Evolutionary conservation across 192 early-diverging fungal genomes (phyloP).

Genomic region (Coemansia sp.): DNA sequence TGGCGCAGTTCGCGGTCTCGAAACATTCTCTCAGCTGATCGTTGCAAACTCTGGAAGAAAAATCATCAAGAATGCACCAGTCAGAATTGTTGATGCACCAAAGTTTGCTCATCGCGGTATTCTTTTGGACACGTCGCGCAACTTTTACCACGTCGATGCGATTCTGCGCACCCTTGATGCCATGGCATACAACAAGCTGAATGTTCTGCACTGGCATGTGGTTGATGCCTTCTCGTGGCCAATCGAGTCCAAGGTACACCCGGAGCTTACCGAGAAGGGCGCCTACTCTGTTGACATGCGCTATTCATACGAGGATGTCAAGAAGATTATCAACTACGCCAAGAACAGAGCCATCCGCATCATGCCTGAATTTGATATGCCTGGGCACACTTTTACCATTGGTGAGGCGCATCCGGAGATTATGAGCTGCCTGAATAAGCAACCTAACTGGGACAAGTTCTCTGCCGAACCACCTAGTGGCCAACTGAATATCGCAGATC

Average conservation of each 20-base stretch:
- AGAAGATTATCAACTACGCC: slow-evolving; percentile 70
- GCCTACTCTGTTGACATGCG: slow-evolving; percentile 64
- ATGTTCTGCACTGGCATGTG: slow-evolving; percentile 79
- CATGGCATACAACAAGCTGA: slow-evolving; percentile 70
- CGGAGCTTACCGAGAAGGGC: slow-evolving; percentile 60
- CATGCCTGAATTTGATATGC: slow-evolving; percentile 89
- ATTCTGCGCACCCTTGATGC: slow-evolving; percentile 64
- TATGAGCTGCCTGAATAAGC: slow-evolving; percentile 59
- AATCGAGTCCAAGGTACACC: slow-evolving; percentile 62
- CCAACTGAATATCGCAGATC: slow-evolving; percentile 69
- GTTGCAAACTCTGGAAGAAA: slow-evolving; percentile 51
- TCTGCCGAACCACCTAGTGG: slow-evolving; percentile 73
- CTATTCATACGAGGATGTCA: slow-evolving; percentile 71
- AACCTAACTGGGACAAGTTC: slow-evolving; percentile 62
- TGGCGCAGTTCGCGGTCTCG: slow-evolving; percentile 70
- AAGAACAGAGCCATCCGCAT: slow-evolving; percentile 74
- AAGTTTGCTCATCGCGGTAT: slow-evolving; percentile 66
- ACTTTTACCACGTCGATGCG: slow-evolving; percentile 62
- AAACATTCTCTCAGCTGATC: slow-evolving; percentile 76
- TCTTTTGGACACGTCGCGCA: slow-evolving; percentile 67
- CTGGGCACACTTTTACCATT: slow-evolving; percentile 64
- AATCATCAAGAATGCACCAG: slow-evolving; percentile 57
- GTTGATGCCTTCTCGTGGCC: slow-evolving; percentile 70
- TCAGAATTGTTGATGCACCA: slow-evolving; percentile 61
- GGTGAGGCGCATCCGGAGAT: slow-evolving; percentile 59